phyloP scores from a whole-genome alignment of 2,329 filamentous ascomycete genomes.

The Monilinia aucupariae region DNA sequence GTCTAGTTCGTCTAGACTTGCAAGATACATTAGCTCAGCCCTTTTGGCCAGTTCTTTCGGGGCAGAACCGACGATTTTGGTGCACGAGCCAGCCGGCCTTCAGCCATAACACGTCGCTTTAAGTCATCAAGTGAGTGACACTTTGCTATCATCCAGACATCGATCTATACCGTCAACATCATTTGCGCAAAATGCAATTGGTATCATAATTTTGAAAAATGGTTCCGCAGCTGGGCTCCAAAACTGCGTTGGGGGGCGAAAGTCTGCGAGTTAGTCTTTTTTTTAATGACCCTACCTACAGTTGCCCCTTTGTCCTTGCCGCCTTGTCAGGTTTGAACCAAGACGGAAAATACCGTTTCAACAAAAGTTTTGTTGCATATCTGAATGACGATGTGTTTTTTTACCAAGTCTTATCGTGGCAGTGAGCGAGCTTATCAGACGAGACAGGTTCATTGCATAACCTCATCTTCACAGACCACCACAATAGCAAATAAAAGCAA shows the following conservation, averaged over 20 bases:
- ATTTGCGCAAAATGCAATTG: neutral
- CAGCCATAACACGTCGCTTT: neutral
- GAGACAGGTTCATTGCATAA: constrained; percentile 2
- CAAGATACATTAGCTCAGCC: constrained; percentile 3
- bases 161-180: neutral
- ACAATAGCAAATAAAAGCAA: neutral
- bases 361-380: constrained; percentile 18
- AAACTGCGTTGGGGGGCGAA: neutral
- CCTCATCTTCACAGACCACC: neutral
- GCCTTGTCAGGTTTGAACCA: constrained; percentile 2
- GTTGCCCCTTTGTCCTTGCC: constrained; percentile 3
- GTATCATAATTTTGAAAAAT: neutral
- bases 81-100: constrained; percentile 13
- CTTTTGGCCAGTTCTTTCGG: neutral
- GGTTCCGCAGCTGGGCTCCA: neutral
- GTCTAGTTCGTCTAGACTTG: neutral
- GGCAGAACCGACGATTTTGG: neutral
- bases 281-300: neutral
- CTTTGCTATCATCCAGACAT: neutral
- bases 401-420: constrained; percentile 16
- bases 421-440: constrained; percentile 15
- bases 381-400: constrained; percentile 19
- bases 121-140: constrained; percentile 10
- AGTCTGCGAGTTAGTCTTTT: neutral
- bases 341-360: constrained; percentile 8